These are phyloP conservation scores for Arabidopsis suecica DNA, from an alignment of 345 rosid genomes.

Conservation along the genomic window DNA sequence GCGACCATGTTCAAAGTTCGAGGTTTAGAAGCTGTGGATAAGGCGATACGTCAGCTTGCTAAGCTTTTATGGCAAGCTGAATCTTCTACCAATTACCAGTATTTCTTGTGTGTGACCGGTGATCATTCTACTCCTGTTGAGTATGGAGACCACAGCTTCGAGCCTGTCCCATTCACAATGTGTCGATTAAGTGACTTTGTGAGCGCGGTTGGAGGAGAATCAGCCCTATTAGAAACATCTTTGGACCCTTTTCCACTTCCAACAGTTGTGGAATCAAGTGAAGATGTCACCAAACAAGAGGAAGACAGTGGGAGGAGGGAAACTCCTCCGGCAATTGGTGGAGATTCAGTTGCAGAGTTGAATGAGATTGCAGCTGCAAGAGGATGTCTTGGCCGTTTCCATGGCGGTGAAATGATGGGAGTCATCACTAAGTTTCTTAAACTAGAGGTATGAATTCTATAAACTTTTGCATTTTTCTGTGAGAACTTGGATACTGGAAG, in stretches of 20 bases:
- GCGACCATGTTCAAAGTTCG: slow-evolving; percentile 79
- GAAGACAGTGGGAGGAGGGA: slow-evolving; percentile 7
- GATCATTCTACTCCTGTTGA: slow-evolving; percentile 98
- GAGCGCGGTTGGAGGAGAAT: slow-evolving; percentile 74
- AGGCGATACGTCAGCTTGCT: slow-evolving; percentile 78
- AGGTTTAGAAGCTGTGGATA: slow-evolving; percentile 88
- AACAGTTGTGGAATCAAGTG: slow-evolving; percentile 50
- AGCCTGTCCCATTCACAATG: slow-evolving; percentile 83
- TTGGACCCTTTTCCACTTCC: slow-evolving; percentile 93
- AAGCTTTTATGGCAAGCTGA: slow-evolving; percentile 90
- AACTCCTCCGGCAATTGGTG: slow-evolving; percentile 46
- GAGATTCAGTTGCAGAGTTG: slow-evolving; percentile 81
- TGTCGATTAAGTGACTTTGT: slow-evolving; percentile 78
- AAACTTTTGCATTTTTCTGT: neutral
- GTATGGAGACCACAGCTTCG: slow-evolving; percentile 97
- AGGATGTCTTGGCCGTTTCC: slow-evolving; percentile 94
- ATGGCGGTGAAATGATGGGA: slow-evolving; percentile 63
- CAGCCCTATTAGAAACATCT: slow-evolving; percentile 56
- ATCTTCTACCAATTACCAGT: slow-evolving; percentile 58
- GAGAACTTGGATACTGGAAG: slow-evolving; percentile 11
- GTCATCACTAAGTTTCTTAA: slow-evolving; percentile 44
- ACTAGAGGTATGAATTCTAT: slow-evolving; percentile 23
- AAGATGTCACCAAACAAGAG: slow-evolving; percentile 24
- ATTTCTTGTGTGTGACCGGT: slow-evolving; percentile 81
- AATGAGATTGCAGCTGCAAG: slow-evolving; percentile 84